A percentile compares a stretch with the other conserved stretches of the same genome.
phyloP scores from a whole-genome alignment of 2,329 filamentous ascomycete species.

The Aspergillus pseudoviridinutans region DNA sequence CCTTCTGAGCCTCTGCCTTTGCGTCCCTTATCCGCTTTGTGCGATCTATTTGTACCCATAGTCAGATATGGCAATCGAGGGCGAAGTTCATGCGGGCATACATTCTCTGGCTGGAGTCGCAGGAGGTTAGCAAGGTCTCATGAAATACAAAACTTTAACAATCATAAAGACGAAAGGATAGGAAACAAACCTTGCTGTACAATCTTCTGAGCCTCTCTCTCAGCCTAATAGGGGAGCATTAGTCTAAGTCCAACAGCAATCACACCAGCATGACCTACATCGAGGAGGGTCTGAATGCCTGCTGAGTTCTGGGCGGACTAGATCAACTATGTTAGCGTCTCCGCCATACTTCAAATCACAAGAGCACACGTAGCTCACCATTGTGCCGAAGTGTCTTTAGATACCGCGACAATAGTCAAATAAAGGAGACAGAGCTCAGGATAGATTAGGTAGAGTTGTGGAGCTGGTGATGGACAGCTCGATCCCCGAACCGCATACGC shows the following conservation, averaged over 20 bases:
- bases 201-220: constrained; percentile 98
- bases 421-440: constrained; percentile 7
- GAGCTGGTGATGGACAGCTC: constrained; percentile 24
- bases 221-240: constrained; percentile 59
- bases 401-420: constrained; percentile 2
- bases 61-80: constrained; percentile 9
- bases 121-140: constrained; percentile 18
- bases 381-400: constrained; percentile 1
- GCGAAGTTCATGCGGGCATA: constrained; percentile 41
- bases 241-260: neutral
- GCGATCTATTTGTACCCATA: constrained; percentile 57
- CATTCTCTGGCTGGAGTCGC: constrained; percentile 73
- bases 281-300: constrained; percentile 97
- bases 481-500: constrained; percentile 20
- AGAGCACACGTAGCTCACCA: constrained; percentile 21
- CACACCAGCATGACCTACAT: constrained; percentile 59
- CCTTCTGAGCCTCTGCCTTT: constrained; percentile 92
- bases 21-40: constrained; percentile 98
- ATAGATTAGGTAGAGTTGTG: constrained; percentile 20
- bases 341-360: constrained; percentile 10
- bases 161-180: neutral
- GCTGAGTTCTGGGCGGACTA: constrained; percentile 98
- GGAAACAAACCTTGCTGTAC: constrained; percentile 77
- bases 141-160: neutral
- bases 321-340: constrained; percentile 13